Base-by-base conservation (phyloP, 768 basidiomycete genomes). In the Hysterangium stoloniferum region DNA sequence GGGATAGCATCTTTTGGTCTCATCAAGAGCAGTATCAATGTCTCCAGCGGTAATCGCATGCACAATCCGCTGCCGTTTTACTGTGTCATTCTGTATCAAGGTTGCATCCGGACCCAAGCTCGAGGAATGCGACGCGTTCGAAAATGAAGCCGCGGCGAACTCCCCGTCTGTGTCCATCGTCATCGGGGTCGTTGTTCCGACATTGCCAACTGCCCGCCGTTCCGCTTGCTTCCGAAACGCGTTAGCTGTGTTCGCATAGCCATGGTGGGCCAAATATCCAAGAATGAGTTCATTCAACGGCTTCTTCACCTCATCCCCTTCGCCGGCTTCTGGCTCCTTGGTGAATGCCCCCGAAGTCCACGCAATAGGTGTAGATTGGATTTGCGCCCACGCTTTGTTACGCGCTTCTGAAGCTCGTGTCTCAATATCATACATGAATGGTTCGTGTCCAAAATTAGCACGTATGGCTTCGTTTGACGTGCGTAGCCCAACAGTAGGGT, bases 391-490 rank as follows among this genome's bases (percentile, higher is more conserved):
- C 3, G 78, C 76, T 6, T 61, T 65, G 51, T 80, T 77, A 45
- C 81, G 77, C 57, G 78, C 78, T 57, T 83, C 80, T 55, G 82
- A 81, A 13, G 88, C 85, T 59, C 94, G 80, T 42, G 82, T 78
- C 49, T 93, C 87, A 61, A 98, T 95, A 64, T 96, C 93, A 64
- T 80, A 97, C 58, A 73, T 76, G 77, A 97, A 98, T 3, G 82
- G 74, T 7, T 79, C 79, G 61, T 84, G 82, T 24, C 91, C 91
- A 63, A 98, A 94, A 69, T 98, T 97, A 59, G 83, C 84, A 29
- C 80, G 78, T 33, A 97, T 68, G 11, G 78, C 71, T 65, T 98
- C 95, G 29, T 78, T 78, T 1, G 73, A 68, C 59, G 92, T 84
- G 44, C 87, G 85, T 48, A 98, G 72, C 22, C 93, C 94, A 52